These are phyloP conservation scores for Capsicum chinense DNA, from an alignment of 257 asterid species.

Conservation along the genomic window DNA sequence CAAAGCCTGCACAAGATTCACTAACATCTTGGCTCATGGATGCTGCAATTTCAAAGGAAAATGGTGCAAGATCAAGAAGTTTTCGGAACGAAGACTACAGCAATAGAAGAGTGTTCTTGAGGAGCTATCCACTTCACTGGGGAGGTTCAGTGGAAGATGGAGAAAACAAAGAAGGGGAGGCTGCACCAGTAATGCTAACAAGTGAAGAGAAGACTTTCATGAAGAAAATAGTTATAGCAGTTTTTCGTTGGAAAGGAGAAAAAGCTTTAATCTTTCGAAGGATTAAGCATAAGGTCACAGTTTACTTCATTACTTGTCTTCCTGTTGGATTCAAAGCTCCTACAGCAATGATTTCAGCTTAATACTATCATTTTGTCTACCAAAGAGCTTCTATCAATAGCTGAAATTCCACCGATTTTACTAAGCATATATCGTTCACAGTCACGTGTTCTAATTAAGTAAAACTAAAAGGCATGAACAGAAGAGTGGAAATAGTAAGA, in stretches of 20 bases:
- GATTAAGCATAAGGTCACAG: slow-evolving; percentile 67
- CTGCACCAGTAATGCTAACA: slow-evolving; percentile 11
- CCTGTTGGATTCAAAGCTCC: slow-evolving; percentile 62
- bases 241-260: slow-evolving; percentile 74
- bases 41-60: slow-evolving; percentile 45
- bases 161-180: slow-evolving; percentile 34
- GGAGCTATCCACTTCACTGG: slow-evolving; percentile 85
- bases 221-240: slow-evolving; percentile 59
- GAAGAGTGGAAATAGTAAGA: slow-evolving; percentile 21
- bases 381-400: neutral
- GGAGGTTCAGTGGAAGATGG: slow-evolving; percentile 44
- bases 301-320: slow-evolving; percentile 68
- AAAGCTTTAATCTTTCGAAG: slow-evolving; percentile 62
- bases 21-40: slow-evolving; percentile 7
- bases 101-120: slow-evolving; percentile 73
- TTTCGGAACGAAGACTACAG: slow-evolving; percentile 72
- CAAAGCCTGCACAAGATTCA: slow-evolving; percentile 11
- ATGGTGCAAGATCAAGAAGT: slow-evolving; percentile 56
- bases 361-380: slow-evolving; percentile 29
- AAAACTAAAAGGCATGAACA: slow-evolving; percentile 19
- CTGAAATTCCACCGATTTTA: neutral
- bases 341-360: slow-evolving; percentile 58
- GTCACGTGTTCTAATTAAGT: neutral
- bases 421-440: neutral
- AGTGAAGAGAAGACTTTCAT: slow-evolving; percentile 44